Evolutionary conservation across 306 rosid genomes (phyloP), one percentile per base, ranked within the genome.

Genomic region (Rosa rugosa): DNA sequence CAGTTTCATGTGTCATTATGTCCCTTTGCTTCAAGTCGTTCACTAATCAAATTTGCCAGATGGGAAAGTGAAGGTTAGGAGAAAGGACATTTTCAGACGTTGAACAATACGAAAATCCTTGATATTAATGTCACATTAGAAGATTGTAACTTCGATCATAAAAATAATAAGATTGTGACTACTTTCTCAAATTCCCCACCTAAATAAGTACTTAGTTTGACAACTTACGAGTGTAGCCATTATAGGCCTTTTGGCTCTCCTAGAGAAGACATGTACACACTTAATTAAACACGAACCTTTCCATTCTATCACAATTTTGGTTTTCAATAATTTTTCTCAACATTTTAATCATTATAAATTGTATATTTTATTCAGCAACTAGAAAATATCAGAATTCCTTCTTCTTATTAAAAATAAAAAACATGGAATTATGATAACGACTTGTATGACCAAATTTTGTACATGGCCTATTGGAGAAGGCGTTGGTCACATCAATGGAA

Each of bases 161-260:
- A 0, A 31, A 34, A 31, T 63, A 44, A 27, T 41, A 23, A 54
- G 83, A 79, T 31, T 54, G 79, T 16, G 75, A 80, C 83, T 46
- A 27, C 20, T 31, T 31, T 31, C 36, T 31, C 36, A 2, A 4
- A 1, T 22, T 73, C 20, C 41, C 68, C 13, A 7, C 53, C 8
- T 11, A 34, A 36, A 23, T 2, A 17, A 1, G 12, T 17, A 27
- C 2, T 27, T 27, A 27, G 20, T 50, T 40, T 54, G 20, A 77
- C 47, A 83, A 73, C 27, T 69, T 27, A 42, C 38, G 36, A 16
- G 54, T 51, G 42, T 49, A 45, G 36, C 76, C 77, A 23, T 46
- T 73, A 6, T 3, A n/a, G 34, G 59, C 18, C 80, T 23, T 81
- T 69, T 60, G 20, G 72, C 60, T n/a, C 22, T 38, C 44, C 44